Evolutionary conservation across 2,329 filamentous ascomycete genomes (phyloP).

Genomic region (Lasiodiplodia citricola): DNA sequence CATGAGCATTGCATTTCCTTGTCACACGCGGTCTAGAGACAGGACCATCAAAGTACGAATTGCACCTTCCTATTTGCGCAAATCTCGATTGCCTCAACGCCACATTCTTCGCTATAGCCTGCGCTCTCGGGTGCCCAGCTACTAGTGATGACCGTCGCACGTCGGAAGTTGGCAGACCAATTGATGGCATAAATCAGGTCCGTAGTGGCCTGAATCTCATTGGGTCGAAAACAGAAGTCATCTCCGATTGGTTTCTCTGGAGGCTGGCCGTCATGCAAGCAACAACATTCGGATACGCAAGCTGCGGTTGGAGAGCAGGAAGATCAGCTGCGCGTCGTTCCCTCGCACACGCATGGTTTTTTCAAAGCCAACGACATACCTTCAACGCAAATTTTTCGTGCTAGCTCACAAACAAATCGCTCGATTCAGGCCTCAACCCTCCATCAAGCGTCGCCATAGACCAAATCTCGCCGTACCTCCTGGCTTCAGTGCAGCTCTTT

Average conservation of each 20-base stretch:
- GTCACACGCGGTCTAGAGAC: not conserved
- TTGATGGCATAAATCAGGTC: not conserved
- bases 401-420: not conserved
- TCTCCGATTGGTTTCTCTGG: constrained; percentile 7
- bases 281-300: constrained; percentile 1
- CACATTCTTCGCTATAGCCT: not conserved
- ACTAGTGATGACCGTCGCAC: not conserved
- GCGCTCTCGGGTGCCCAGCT: not conserved
- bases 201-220: not conserved
- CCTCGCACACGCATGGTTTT: not conserved
- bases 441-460: not conserved
- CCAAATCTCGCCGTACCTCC: not conserved
- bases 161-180: not conserved
- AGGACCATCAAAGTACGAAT: no score
- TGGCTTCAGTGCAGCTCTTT: not conserved
- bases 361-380: not conserved
- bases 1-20: not conserved
- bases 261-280: not conserved
- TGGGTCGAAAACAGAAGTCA: not conserved
- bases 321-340: not conserved
- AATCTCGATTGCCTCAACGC: not conserved
- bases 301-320: not conserved
- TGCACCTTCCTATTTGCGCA: not conserved
- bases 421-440: not conserved
- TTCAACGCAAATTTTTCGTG: no score